Evolutionary conservation across 2,329 filamentous ascomycete genomes (phyloP).

Genomic region (Paecilomyces niveus): DNA sequence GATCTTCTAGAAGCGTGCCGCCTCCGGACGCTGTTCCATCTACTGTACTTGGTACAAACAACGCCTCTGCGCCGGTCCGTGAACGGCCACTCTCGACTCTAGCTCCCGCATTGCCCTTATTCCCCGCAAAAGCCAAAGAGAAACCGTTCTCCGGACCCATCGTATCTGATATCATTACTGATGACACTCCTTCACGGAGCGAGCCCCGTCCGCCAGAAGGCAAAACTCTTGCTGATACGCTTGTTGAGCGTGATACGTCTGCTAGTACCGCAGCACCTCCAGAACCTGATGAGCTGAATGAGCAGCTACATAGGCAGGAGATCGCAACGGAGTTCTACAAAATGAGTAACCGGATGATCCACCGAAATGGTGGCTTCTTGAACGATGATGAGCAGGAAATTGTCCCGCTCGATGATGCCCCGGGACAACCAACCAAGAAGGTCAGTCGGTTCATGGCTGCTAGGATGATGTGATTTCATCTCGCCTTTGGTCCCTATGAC

Average conservation of each 20-base stretch:
- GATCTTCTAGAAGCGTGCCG: slow-evolving; percentile 12
- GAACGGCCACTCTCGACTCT: slow-evolving; percentile 13
- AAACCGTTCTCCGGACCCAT: slow-evolving; percentile 35
- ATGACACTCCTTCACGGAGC: slow-evolving; percentile 9
- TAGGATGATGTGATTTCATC: slow-evolving; percentile 25
- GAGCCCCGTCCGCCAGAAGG: slow-evolving; percentile 33
- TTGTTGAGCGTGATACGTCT: slow-evolving; percentile 45
- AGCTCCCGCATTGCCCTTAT: slow-evolving; percentile 23
- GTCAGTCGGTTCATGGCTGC: slow-evolving; percentile 44
- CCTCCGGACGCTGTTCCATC: background rate
- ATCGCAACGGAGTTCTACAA: slow-evolving; percentile 77
- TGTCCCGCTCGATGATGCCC: slow-evolving; percentile 60
- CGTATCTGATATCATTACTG: slow-evolving; percentile 11
- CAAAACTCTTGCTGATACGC: slow-evolving; percentile 51
- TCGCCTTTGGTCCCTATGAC: background rate
- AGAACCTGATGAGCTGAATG: slow-evolving; percentile 63
- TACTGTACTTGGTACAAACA: background rate
- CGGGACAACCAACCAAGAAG: slow-evolving; percentile 39
- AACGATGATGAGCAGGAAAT: slow-evolving; percentile 61
- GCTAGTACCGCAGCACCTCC: slow-evolving; percentile 27
- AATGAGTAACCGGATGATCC: slow-evolving; percentile 74
- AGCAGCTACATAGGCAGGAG: slow-evolving; percentile 65
- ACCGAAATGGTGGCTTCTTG: slow-evolving; percentile 74
- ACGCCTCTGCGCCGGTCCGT: background rate
- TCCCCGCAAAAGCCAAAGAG: slow-evolving; percentile 29